Evolutionary conservation across 345 rosid species (phyloP), one percentile per base, ranked within the genome.

Genomic region (Aurinia saxatilis): DNA sequence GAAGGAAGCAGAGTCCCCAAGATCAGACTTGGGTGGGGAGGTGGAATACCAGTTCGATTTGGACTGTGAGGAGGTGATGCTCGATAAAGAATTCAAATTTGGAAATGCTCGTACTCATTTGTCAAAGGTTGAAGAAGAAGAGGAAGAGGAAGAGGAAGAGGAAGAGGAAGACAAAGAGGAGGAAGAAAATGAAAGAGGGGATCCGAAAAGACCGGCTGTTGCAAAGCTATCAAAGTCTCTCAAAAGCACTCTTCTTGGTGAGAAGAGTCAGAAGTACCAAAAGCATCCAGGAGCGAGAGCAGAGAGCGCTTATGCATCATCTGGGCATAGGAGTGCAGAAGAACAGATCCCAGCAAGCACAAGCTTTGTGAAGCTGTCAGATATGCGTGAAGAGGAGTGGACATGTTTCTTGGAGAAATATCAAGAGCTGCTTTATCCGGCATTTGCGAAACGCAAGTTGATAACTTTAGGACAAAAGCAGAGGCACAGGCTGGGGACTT

Each of bases 361-460:
- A 57, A 87, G 88, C 80, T 90, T 93, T 52, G 91, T 93, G 75
- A 76, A 82, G 82, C 78, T 90, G 53, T 81, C 91, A 7, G 95
- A 90, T 70, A 79, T 93, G 87, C 76, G 66, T 4, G 91, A 87
- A 54, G 96, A 79, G 44, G 93, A 82, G 36, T 89, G 98, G 98
- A 29, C 33, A 1, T 33, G 65, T 47, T 92, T 93, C 70, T 35
- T 85, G 70, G 96, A 87, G 47, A 90, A 80, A 61, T 87, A 84
- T 59, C 87, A 76, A 72, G 92, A 80, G 56, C 79, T 90, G 60
- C 84, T 93, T 42, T 25, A 48, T 13, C 90, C 91, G 5, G 97
- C 88, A 29, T 82, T 93, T 47, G 81, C 58, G 0, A 79, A 76
- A 36, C 84, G 96, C 10, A 87, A 85, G 72, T 78, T 80, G 0